Conservation (phyloP, 306 rosid species). For the Cyclanthera cordifolia region DNA sequence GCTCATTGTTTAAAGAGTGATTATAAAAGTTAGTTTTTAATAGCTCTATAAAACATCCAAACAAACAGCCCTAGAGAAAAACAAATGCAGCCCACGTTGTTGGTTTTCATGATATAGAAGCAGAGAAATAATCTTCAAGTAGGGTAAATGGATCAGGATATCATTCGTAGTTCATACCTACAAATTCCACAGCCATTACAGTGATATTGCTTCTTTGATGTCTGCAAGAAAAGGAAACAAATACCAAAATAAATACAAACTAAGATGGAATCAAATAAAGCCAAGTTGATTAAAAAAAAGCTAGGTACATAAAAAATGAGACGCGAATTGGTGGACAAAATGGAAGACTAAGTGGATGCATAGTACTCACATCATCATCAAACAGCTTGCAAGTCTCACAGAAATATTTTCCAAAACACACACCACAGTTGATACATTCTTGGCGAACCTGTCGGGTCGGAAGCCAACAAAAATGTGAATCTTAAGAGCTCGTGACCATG, state of each 20-base stretch:
- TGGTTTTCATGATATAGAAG: background rate
- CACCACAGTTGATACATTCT: constrained; percentile 67
- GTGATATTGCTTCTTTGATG: constrained; percentile 71
- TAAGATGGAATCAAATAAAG: background rate
- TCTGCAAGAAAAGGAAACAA: constrained; percentile 24
- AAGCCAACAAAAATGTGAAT: constrained; percentile 13
- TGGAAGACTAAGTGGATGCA: background rate
- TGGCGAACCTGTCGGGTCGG: constrained; percentile 53
- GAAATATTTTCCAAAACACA: constrained; percentile 75
- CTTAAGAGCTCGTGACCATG: background rate
- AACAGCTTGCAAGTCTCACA: constrained; percentile 71
- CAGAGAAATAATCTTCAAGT: background rate
- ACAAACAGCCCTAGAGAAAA: too few species aligned
- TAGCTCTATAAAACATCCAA: too few species aligned
- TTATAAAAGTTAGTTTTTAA: too few species aligned
- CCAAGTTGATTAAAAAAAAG: background rate
- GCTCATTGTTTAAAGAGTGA: too few species aligned
- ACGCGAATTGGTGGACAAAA: background rate
- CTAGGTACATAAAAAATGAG: background rate
- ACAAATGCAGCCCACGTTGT: background rate
- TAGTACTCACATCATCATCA: constrained; percentile 68
- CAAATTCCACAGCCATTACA: constrained; percentile 85
- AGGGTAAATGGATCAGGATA: background rate
- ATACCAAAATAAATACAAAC: background rate
- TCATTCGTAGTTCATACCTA: too few species aligned